A percentile compares a stretch with the other conserved stretches of the same genome.
These are phyloP conservation scores for Fomitopsis schrenkii DNA, from an alignment of 1,284 basidiomycete species.

Conservation along the genomic window DNA sequence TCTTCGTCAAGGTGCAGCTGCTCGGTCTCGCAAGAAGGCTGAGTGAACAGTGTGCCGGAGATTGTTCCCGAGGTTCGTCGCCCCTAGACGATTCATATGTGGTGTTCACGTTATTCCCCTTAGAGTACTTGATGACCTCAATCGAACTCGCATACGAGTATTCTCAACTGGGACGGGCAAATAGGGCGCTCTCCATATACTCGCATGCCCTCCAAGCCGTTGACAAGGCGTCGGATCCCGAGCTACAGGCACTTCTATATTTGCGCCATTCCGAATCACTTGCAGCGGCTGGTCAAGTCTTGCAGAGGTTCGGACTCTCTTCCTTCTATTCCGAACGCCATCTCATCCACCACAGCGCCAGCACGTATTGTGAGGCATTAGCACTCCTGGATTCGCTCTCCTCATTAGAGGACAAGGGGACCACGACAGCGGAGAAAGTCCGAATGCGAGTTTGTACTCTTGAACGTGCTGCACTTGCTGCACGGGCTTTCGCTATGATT, in stretches of 20 bases:
- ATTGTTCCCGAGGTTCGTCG: slow-evolving; percentile 49
- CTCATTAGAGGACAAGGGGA: slow-evolving; percentile 41
- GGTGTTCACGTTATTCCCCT: not conserved
- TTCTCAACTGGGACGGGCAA: slow-evolving; percentile 68
- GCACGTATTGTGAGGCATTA: slow-evolving; percentile 54
- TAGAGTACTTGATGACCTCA: slow-evolving; percentile 66
- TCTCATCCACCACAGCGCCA: not conserved
- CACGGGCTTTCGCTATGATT: slow-evolving; percentile 63
- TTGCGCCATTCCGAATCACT: slow-evolving; percentile 67
- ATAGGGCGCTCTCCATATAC: slow-evolving; percentile 64
- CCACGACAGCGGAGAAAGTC: slow-evolving; percentile 34
- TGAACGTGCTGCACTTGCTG: slow-evolving; percentile 70
- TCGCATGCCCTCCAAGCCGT: slow-evolving; percentile 47
- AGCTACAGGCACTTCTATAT: slow-evolving; percentile 50
- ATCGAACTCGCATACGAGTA: slow-evolving; percentile 77
- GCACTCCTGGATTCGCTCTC: slow-evolving; percentile 36
- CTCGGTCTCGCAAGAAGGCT: slow-evolving; percentile 26
- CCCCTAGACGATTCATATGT: not conserved
- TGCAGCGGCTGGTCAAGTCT: slow-evolving; percentile 55
- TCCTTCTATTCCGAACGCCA: too few species aligned
- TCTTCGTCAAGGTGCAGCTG: slow-evolving; percentile 39
- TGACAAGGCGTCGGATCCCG: slow-evolving; percentile 39
- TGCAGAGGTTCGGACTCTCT: slow-evolving; percentile 49
- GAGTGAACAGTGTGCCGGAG: slow-evolving; percentile 20
- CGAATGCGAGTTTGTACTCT: slow-evolving; percentile 53